Base-by-base conservation (phyloP, 2,329 filamentous ascomycete genomes). In the Colletotrichum ledebouriae region DNA sequence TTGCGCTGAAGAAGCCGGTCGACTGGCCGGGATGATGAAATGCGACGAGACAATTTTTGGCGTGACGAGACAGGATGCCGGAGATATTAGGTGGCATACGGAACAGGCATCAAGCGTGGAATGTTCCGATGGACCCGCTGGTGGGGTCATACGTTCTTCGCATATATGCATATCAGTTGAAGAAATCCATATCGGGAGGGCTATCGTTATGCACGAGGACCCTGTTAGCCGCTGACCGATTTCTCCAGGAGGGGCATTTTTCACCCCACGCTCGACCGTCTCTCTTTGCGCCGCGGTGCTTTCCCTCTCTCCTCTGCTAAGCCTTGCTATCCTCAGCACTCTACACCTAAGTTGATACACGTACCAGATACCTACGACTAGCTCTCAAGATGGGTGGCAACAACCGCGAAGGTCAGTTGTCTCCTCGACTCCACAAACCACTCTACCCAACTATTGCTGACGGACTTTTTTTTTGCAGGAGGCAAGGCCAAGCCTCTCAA, bases 401-500 rank as follows among this genome's bases (percentile, higher is more conserved):
- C 59, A 81, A 78, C 75, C 74, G 80, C 76, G 78, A 80, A 78
- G 79, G 78, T 77, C 68, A 66, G 76, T 74, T 25, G 60, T 44
- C 22, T 39, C 37, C 25, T 2, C 13, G 1, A 59, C 59, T 55
- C 9, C 25, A 11, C 39, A 3, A 15, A 7, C 6, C 29, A 29
- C 2, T 17, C 13, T 68, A 50, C 22, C n/a, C 15, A 6, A 11
- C 17, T 15, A 25, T 29, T 50, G 59, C 62, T 57, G 52, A 66
- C 67, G 6, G 39, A 20, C 25, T 33, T 22, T 55, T 15, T 3
- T 3, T 17, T 17, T 22, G 22, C 71, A 94, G 92, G 91, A 79
- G 92, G 92, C 85, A 94, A 94, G 86, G 89, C 84, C 74, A 94
- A 94, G 88, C 92, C 92, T 74, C 85, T 94, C 82, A 98, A 97